A percentile compares a stretch with the other conserved stretches of the same genome.
phyloP scores from a whole-genome alignment of 257 asterid species.

The Penstemon eatonii region DNA sequence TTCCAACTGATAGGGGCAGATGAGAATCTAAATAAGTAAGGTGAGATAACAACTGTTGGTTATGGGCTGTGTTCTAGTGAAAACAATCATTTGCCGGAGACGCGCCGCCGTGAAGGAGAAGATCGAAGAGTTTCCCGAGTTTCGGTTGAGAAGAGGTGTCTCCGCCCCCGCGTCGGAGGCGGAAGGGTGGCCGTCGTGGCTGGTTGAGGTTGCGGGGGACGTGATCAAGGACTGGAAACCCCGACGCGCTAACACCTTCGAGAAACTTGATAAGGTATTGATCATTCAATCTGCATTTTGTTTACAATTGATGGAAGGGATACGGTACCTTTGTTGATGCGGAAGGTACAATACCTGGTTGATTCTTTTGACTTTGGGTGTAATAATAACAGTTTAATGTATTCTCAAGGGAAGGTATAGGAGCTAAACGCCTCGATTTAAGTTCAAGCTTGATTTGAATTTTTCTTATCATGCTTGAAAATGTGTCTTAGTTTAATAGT shows the following conservation, averaged over 20 bases:
- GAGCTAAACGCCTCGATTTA: not conserved
- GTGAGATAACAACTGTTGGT: constrained; percentile 3
- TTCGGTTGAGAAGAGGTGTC: constrained; percentile 39
- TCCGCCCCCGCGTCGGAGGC: constrained; percentile 28
- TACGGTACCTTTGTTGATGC: constrained; percentile 26
- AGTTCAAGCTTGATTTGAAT: not conserved
- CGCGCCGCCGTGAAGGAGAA: constrained; percentile 26
- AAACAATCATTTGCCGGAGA: constrained; percentile 38
- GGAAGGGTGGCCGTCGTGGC: constrained; percentile 93
- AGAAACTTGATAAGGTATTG: constrained; percentile 79
- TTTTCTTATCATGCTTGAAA: not conserved
- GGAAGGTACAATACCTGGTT: constrained; percentile 32
- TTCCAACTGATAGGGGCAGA: constrained; percentile 27
- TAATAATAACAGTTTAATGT: not conserved
- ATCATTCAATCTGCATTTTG: constrained; percentile 1
- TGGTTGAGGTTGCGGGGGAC: constrained; percentile 72
- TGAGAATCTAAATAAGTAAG: constrained; percentile 10
- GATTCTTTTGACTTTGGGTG: not conserved
- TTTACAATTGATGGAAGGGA: constrained; percentile 5
- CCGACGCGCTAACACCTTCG: constrained; percentile 83
- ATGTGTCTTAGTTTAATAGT: too few relatives aligned
- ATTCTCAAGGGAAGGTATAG: not conserved
- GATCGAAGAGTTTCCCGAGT: constrained; percentile 43
- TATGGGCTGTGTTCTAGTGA: constrained; percentile 72
- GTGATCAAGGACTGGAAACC: constrained; percentile 86